phyloP scores from a whole-genome alignment of 164 flowering plant genomes.

The Stephania yunnanensis region DNA sequence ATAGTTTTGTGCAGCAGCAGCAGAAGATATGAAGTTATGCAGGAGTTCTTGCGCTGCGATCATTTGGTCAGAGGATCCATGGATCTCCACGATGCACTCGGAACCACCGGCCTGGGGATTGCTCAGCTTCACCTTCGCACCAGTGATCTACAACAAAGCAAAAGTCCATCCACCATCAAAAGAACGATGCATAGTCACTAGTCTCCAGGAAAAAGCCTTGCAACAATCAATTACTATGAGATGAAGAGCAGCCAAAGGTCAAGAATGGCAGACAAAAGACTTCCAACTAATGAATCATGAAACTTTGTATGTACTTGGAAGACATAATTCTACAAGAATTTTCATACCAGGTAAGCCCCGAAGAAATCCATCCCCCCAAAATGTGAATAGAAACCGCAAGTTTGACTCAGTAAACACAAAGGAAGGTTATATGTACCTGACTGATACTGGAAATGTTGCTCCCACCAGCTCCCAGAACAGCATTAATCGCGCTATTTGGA shows the following conservation, averaged over 20 bases:
- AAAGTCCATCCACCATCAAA: not conserved
- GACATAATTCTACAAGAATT: too few species aligned
- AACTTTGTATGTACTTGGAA: too few species aligned
- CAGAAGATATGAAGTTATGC: constrained; percentile 30
- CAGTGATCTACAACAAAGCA: constrained; percentile 27
- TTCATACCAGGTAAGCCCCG: not conserved
- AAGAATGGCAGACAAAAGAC: not conserved
- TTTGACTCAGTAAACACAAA: not conserved
- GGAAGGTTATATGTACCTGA: constrained; percentile 19
- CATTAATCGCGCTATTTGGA: constrained; percentile 26
- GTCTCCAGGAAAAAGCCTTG: not conserved
- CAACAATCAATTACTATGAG: not conserved
- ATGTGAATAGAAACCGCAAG: not conserved
- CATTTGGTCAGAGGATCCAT: constrained; percentile 38
- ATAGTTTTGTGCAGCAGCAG: constrained; percentile 16
- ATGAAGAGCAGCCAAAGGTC: not conserved
- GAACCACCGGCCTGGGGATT: constrained; percentile 30
- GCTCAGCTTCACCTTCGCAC: constrained; percentile 33
- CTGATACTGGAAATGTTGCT: constrained; percentile 27
- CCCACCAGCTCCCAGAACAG: constrained; percentile 35
- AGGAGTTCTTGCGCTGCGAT: constrained; percentile 30
- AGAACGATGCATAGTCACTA: not conserved
- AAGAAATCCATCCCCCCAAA: not conserved
- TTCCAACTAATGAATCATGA: too few species aligned
- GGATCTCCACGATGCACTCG: constrained; percentile 37